Percentiles rank a stretch among this genome's conserved stretches.
Conservation (phyloP, 2,329 filamentous ascomycete species). For the Fusarium sp. region DNA sequence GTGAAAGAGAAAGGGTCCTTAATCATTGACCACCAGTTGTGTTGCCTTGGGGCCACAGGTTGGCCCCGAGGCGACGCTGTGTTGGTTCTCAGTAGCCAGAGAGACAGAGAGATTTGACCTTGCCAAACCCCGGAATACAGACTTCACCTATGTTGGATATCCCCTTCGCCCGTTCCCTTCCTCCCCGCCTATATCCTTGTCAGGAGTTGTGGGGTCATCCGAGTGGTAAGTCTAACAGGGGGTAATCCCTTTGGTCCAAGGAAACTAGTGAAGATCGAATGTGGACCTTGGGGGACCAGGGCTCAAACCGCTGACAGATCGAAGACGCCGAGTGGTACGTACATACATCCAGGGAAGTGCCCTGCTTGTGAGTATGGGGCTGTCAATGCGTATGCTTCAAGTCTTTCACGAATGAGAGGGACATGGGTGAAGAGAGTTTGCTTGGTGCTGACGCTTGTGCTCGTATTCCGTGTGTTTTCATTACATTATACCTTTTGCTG, state of each 20-base stretch:
- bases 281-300: slow-evolving; percentile 12
- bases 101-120: slow-evolving; percentile 1
- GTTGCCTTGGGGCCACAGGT: background rate
- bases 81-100: slow-evolving; percentile 4
- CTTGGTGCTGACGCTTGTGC: background rate
- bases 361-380: slow-evolving; percentile 15
- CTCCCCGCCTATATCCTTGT: slow-evolving; percentile 23
- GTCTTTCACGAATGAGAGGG: slow-evolving; percentile 13
- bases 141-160: slow-evolving; percentile 9
- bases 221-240: slow-evolving; percentile 2
- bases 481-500: slow-evolving; percentile 31
- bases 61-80: slow-evolving; percentile 1
- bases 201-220: slow-evolving; percentile 23
- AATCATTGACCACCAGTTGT: slow-evolving; percentile 1
- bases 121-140: slow-evolving; percentile 19
- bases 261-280: slow-evolving; percentile 26
- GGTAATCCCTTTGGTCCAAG: slow-evolving; percentile 1
- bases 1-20: background rate
- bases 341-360: slow-evolving; percentile 5
- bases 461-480: slow-evolving; percentile 23
- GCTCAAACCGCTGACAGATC: slow-evolving; percentile 25
- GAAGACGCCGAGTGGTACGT: background rate
- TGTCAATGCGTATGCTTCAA: slow-evolving; percentile 15
- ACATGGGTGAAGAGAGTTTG: background rate
- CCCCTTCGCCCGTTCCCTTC: slow-evolving; percentile 25